Evolutionary conservation across 2,329 filamentous ascomycete species (phyloP), one percentile per base, ranked within the genome.

Genomic region (Venturia carpophila): DNA sequence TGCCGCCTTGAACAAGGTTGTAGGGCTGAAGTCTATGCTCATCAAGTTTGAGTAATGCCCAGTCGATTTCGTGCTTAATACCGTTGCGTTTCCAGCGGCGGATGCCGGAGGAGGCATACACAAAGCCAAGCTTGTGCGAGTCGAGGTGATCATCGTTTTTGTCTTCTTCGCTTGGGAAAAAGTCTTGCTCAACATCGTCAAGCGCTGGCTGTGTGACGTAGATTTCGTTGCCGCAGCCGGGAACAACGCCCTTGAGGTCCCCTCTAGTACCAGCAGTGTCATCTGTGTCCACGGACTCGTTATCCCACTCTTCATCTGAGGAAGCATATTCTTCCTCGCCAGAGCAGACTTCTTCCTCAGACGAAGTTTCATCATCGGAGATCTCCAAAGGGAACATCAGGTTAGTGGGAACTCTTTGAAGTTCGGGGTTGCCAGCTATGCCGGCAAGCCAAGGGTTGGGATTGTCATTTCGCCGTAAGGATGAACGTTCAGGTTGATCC

Each of bases 21-120:
- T 85, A 83, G 0, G 83, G 79, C 3, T 93, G 90, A 17, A 87
- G 78, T 1, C 93, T 85, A 13, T 87, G 83, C 4, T 87, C 80
- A 13, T 88, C 80, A 68, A 97, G 90, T 69, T 90, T 86, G 70
- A 97, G 92, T 2, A 97, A 79, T 0, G 92, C 92, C 93, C 93
- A 97, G 75, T 97, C 93, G 56, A 97, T 92, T 75, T 97, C 93
- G 73, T 97, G 93, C 6, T 90, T 80, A 30, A 95, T 79, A 5
- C 88, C 87, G 67, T 88, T 82, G 66, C 87, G 83, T 63, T 80
- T 82, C 73, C 89, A 87, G 39, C 93, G 86, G 5, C 91, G 86
- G 66, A 97, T 89, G 7, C 93, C 93, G 27, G 92, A 96, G 0
- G 91, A 95, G 0, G 93, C 93, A 71, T 95, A 91, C 4, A 97